Evolutionary conservation across 768 basidiomycete genomes (phyloP), one percentile per base, ranked within the genome.

Genomic region (Suillus occidentalis): DNA sequence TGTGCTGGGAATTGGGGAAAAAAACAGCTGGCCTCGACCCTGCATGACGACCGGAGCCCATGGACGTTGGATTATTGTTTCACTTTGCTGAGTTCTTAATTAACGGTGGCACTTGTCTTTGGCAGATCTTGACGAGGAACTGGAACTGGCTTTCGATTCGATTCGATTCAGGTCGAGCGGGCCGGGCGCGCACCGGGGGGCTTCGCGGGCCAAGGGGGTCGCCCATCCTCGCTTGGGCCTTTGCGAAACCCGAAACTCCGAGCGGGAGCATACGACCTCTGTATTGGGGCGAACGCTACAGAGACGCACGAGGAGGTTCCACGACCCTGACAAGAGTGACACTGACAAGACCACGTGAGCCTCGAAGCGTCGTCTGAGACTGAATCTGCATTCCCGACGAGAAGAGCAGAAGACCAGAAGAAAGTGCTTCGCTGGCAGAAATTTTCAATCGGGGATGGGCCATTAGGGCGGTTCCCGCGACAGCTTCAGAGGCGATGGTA

Each of bases 371-470:
- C 25, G 22, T 37, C 56, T 57, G 56, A 25, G 56, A 57, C 22
- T 37, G 36, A 37, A 37, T 37, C 53, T 34, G 20, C 53, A 36
- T 55, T 55, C 53, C 55, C 55, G 55, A 56, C 55, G 31, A 56
- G 55, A 40, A 40, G 57, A 36, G 36, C 37, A 31, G 36, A 58
- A 58, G 25, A 4, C 28, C 37, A 2, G 39, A 40, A 25, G 39
- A 20, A 59, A 12, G 25, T 42, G 39, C 58, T 59, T 55, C 53
- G 53, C 53, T 55, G 53, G 53, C 53, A 55, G 31, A 55, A 55
- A 34, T 13, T n/a, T 36, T 55, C 31, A 55, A 34, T 36, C 36
- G 53, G 34, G 53, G 34, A 55, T 55, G 34, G 34, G 53, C 34
- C 18, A 20, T 55, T 55, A 55, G 20, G 34, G 53, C 53, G 31